These are phyloP conservation scores for Ustilago shanxiensis DNA, from an alignment of 1,284 basidiomycete species.

Conservation along the genomic window DNA sequence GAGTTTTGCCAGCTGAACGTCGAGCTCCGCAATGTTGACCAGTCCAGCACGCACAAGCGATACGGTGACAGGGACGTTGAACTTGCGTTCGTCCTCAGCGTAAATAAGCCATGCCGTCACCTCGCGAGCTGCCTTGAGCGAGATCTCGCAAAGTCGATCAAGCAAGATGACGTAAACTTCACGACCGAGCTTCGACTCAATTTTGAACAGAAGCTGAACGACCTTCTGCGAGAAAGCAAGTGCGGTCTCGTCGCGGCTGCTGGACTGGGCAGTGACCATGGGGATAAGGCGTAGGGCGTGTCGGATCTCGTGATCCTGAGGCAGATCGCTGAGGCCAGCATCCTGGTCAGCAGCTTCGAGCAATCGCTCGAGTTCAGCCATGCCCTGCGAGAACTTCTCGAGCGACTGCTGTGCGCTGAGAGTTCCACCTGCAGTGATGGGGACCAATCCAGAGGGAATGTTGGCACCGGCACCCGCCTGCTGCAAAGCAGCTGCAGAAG, in stretches of 20 bases:
- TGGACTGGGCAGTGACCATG: slow-evolving; percentile 81
- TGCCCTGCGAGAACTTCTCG: slow-evolving; percentile 68
- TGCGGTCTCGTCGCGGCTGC: slow-evolving; percentile 85
- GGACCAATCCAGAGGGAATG: slow-evolving; percentile 29
- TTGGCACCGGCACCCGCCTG: slow-evolving; percentile 29
- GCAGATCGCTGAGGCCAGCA: slow-evolving; percentile 62
- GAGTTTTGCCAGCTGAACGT: slow-evolving; percentile 90
- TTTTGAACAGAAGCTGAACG: slow-evolving; percentile 73
- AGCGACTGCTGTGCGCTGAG: slow-evolving; percentile 63
- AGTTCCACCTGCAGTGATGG: slow-evolving; percentile 27
- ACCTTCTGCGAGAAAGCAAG: slow-evolving; percentile 94
- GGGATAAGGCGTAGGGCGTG: slow-evolving; percentile 85
- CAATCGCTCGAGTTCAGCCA: slow-evolving; percentile 64
- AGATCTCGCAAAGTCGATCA: slow-evolving; percentile 88
- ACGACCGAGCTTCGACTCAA: slow-evolving; percentile 58
- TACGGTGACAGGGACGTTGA: slow-evolving; percentile 93
- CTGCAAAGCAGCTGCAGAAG: slow-evolving; percentile 31
- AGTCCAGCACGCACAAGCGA: slow-evolving; percentile 87
- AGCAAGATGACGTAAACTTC: slow-evolving; percentile 83
- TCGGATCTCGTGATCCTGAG: slow-evolving; percentile 87
- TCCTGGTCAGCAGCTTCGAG: slow-evolving; percentile 56
- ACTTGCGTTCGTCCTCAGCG: slow-evolving; percentile 93
- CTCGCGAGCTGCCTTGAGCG: slow-evolving; percentile 93
- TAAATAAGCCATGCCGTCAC: slow-evolving; percentile 97
- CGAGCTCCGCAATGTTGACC: slow-evolving; percentile 83